These are phyloP conservation scores for Gossypium anomalum DNA, from an alignment of 345 rosid genomes.

Conservation along the genomic window DNA sequence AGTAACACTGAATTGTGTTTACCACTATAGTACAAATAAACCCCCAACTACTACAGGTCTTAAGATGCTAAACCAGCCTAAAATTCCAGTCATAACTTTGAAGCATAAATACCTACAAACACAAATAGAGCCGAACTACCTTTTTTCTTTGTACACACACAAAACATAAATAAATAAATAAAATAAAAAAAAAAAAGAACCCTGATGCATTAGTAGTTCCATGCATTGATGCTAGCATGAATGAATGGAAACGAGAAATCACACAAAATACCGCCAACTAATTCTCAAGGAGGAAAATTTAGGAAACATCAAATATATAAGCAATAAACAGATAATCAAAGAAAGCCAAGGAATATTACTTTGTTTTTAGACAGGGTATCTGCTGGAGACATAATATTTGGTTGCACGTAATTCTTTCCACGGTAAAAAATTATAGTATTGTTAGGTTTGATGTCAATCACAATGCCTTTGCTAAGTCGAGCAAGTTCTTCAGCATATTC, in stretches of 20 bases:
- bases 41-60: background rate
- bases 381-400: constrained; percentile 65
- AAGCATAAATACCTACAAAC: background rate
- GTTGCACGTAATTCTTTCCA: constrained; percentile 87
- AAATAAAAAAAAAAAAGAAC: background rate
- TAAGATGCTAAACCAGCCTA: background rate
- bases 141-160: background rate
- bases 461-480: constrained; percentile 76
- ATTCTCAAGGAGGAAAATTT: background rate
- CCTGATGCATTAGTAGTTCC: background rate
- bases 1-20: background rate
- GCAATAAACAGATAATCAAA: background rate
- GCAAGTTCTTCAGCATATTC: constrained; percentile 84
- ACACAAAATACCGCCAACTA: background rate
- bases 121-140: background rate
- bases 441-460: constrained; percentile 71
- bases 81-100: constrained; percentile 5
- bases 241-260: background rate
- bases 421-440: constrained; percentile 69
- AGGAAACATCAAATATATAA: background rate
- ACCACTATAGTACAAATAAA: background rate
- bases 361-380: constrained; percentile 77
- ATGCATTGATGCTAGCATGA: background rate
- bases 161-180: background rate
- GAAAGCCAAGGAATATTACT: constrained; percentile 26